phyloP scores from a whole-genome alignment of 768 basidiomycete species.

The Mycena rebaudengoi region DNA sequence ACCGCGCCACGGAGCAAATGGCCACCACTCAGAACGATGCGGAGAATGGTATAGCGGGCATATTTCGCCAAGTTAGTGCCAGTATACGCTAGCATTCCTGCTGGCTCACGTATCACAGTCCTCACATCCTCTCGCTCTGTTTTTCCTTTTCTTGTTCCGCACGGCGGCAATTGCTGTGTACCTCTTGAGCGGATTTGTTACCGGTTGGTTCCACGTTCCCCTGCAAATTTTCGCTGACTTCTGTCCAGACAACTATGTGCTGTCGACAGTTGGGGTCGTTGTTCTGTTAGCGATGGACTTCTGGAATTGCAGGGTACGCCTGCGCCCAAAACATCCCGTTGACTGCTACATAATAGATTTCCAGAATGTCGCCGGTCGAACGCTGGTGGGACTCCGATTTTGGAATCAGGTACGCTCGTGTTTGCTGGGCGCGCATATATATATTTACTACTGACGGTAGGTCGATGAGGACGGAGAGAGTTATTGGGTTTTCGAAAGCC shows the following conservation, averaged over 20 bases:
- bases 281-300: slow-evolving; percentile 97
- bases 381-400: slow-evolving; percentile 92
- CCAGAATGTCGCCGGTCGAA: slow-evolving; percentile 95
- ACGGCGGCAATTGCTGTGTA: slow-evolving; percentile 90
- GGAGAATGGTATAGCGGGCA: slow-evolving; percentile 84
- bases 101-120: slow-evolving; percentile 54
- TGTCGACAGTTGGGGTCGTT: slow-evolving; percentile 93
- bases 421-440: neutral
- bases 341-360: no score
- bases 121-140: slow-evolving; percentile 82
- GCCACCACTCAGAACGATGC: slow-evolving; percentile 70
- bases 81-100: slow-evolving; percentile 8
- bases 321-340: no score
- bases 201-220: neutral
- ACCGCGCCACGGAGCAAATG: slow-evolving; percentile 50
- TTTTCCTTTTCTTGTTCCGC: slow-evolving; percentile 90
- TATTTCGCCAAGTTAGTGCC: slow-evolving; percentile 73
- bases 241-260: slow-evolving; percentile 89
- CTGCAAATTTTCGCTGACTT: slow-evolving; percentile 1
- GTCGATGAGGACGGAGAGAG: slow-evolving; percentile 96
- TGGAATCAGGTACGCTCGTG: slow-evolving; percentile 85
- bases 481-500: slow-evolving; percentile 98
- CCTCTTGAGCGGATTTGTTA: slow-evolving; percentile 82
- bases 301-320: slow-evolving; percentile 91
- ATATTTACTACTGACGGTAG: slow-evolving; percentile 41